Evolutionary conservation across 1,284 basidiomycete genomes (phyloP), one percentile per base, ranked within the genome.

Genomic region (Ceratobasidium sp.): DNA sequence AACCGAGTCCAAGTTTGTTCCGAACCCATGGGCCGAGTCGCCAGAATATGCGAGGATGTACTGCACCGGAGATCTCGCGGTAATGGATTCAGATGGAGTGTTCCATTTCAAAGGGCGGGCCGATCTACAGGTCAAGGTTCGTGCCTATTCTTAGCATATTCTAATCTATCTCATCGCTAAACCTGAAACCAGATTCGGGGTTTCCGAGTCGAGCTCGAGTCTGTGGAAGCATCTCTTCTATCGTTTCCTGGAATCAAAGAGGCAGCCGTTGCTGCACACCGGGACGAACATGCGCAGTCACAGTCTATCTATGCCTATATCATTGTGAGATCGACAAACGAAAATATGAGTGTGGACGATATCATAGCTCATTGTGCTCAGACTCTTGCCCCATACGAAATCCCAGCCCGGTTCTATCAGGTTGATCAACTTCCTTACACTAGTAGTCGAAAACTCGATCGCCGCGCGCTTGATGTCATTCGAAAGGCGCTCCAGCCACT

Each of bases 121-220:
- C 3, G 60, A 62, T 12, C 34, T 62, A 2, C 60, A 62, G 30
- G 60, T 48, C 30, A 32, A 62, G 60, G 60, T 62, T 3, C 1
- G 60, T 1, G 4, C 3, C 9, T 3, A 3, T 18, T 50, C 0
- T 21, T 43, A 14, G 3, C 18, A 4, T 1, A 10, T 34, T 28
- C 30, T 23, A 39, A 39, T 39, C 36, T 46, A 30, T 6, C 26
- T n/a, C n/a, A 12, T 28, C 30, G 16, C 18, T 48, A 36, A 62
- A 10, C 26, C 4, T 23, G 18, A 10, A 10, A 2, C 18, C 30
- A 62, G 60, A 36, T 62, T 21, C 60, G 60, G 8, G 60, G 60
- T 18, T 62, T 48, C 60, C 45, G 45, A 4, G 60, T 62, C 60
- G 60, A 62, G 28, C 26, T 62, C 28, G 60, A 62, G 45, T 18